Conservation (phyloP, 805 yeast genomes). For the Ogataea dorogensis region DNA sequence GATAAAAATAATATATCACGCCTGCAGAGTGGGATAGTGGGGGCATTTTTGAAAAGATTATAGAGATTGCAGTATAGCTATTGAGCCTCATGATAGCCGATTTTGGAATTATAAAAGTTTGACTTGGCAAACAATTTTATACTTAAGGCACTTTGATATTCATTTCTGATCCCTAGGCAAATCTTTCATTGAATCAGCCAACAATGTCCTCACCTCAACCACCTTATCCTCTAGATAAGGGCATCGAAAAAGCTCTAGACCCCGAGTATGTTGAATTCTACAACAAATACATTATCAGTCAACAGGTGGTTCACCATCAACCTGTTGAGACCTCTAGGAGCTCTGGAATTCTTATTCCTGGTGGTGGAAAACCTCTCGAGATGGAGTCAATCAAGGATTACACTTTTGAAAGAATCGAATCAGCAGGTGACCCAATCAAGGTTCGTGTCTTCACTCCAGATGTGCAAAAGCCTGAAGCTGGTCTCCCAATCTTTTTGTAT, state of each 20-base stretch:
- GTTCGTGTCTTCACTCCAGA: constrained; percentile 33
- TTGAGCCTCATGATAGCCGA: too few relatives aligned
- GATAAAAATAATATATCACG: too few relatives aligned
- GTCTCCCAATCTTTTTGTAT: constrained; percentile 32
- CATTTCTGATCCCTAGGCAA: too few relatives aligned
- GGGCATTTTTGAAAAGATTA: too few relatives aligned
- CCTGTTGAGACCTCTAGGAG: constrained; percentile 21
- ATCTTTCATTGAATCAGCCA: too few relatives aligned
- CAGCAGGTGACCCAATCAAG: constrained; percentile 11
- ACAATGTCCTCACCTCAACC: constrained; percentile 1
- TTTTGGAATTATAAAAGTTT: too few relatives aligned
- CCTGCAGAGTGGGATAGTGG: too few relatives aligned
- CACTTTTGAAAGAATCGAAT: constrained; percentile 20
- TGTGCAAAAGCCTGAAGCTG: constrained; percentile 20
- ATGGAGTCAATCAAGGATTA: constrained; percentile 20
- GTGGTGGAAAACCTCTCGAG: constrained; percentile 25
- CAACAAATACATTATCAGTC: constrained; percentile 16
- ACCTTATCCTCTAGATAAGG: constrained; percentile 3
- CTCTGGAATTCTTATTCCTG: constrained; percentile 23
- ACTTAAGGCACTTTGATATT: too few relatives aligned
- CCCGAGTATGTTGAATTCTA: constrained; percentile 24
- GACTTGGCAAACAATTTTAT: too few relatives aligned
- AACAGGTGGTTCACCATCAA: constrained; percentile 21
- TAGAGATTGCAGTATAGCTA: too few relatives aligned
- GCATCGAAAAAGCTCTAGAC: constrained; percentile 14